Evolutionary conservation across 345 rosid species (phyloP).

Genomic region (Geranium brycei): DNA sequence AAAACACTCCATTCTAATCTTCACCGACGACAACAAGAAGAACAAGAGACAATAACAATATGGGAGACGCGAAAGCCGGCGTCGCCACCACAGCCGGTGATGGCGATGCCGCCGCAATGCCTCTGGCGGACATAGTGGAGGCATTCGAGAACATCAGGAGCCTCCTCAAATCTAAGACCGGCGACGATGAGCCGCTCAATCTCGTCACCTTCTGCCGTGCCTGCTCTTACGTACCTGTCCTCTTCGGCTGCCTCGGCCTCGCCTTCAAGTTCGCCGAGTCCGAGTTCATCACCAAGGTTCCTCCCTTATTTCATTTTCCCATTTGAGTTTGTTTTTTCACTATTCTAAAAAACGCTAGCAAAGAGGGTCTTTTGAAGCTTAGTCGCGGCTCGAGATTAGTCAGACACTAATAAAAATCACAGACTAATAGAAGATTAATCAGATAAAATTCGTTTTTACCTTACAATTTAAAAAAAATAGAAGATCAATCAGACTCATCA

Average conservation of each 20-base stretch:
- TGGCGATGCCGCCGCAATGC: conserved; percentile 12
- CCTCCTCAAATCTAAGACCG: conserved; percentile 15
- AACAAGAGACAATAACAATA: no score
- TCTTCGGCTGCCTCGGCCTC: conserved; percentile 65
- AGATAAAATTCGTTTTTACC: no score
- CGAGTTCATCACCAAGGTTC: conserved; percentile 67
- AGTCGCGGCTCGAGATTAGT: no score
- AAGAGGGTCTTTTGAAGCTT: no score
- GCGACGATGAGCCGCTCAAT: conserved; percentile 17
- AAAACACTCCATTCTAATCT: neutral
- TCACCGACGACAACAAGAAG: no score
- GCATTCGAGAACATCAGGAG: conserved; percentile 49
- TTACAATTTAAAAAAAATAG: no score
- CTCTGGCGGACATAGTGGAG: conserved; percentile 38
- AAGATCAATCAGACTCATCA: no score
- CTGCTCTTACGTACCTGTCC: conserved; percentile 52
- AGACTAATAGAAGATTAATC: no score
- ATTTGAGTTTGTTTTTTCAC: no score
- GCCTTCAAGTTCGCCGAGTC: conserved; percentile 85
- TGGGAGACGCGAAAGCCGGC: neutral
- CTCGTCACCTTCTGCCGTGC: conserved; percentile 53
- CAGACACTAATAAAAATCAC: no score
- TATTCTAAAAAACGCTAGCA: no score
- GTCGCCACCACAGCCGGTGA: conserved; percentile 4
- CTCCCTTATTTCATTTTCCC: no score